Percentiles rank a stretch among this genome's conserved stretches.
phyloP scores from a whole-genome alignment of 768 basidiomycete genomes.

The Podaxis sp. region DNA sequence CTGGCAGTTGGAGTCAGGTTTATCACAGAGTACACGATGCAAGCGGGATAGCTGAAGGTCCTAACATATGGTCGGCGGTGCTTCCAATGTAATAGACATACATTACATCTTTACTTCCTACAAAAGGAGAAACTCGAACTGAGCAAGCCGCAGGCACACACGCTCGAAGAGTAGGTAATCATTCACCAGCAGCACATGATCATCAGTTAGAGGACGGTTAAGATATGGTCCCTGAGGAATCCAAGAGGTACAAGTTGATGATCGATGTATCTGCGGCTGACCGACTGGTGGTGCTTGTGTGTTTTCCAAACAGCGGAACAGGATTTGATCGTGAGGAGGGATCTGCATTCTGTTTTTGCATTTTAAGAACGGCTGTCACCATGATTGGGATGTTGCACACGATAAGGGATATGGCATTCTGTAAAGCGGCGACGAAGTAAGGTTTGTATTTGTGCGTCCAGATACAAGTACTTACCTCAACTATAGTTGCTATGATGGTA shows the following conservation, averaged over 20 bases:
- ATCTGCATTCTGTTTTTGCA: neutral
- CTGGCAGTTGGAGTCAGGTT: too few species aligned
- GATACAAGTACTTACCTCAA: constrained; percentile 35
- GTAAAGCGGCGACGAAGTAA: neutral
- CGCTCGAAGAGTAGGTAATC: too few species aligned
- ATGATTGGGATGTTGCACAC: constrained; percentile 10
- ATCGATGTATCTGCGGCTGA: neutral
- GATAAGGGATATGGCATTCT: constrained; percentile 4
- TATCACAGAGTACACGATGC: too few species aligned
- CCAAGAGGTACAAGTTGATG: neutral
- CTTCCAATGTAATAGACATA: too few species aligned
- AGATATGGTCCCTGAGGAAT: neutral
- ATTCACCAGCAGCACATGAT: too few species aligned
- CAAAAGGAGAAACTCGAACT: too few species aligned
- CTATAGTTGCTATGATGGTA: constrained; percentile 38
- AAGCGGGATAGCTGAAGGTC: too few species aligned
- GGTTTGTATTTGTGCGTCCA: neutral
- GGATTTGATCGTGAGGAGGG: neutral
- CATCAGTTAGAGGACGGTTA: neutral
- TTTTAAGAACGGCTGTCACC: neutral
- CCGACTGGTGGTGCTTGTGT: neutral
- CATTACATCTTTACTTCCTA: too few species aligned
- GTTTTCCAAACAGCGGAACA: neutral
- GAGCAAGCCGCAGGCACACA: too few species aligned
- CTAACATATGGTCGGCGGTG: too few species aligned